phyloP scores from a whole-genome alignment of 2,329 filamentous ascomycete species.

The Ceratocystis smalleyi region DNA sequence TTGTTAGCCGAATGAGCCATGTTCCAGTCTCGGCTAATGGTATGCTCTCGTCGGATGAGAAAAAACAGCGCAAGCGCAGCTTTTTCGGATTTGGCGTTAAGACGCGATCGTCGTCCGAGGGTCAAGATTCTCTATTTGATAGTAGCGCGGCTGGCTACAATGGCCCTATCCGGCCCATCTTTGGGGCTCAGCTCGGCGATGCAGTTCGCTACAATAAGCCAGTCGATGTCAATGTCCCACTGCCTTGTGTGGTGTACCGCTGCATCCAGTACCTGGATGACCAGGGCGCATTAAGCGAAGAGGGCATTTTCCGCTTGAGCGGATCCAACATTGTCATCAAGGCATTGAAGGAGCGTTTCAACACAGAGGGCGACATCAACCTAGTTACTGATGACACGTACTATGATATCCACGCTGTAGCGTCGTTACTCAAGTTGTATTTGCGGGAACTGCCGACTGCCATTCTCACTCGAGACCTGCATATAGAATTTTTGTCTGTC shows the following conservation, averaged over 20 bases:
- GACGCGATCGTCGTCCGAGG: slow-evolving; percentile 41
- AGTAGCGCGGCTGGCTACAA: slow-evolving; percentile 32
- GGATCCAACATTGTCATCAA: slow-evolving; percentile 96
- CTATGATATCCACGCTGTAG: slow-evolving; percentile 91
- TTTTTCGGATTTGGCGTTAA: slow-evolving; percentile 55
- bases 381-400: slow-evolving; percentile 68
- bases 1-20: slow-evolving; percentile 55
- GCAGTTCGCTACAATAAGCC: slow-evolving; percentile 72
- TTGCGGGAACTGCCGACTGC: slow-evolving; percentile 81
- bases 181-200: slow-evolving; percentile 71
- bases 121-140: slow-evolving; percentile 40
- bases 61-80: slow-evolving; percentile 65
- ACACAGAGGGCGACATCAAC: slow-evolving; percentile 80
- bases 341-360: slow-evolving; percentile 79
- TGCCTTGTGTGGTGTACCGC: slow-evolving; percentile 87
- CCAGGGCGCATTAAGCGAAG: slow-evolving; percentile 68
- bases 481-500: slow-evolving; percentile 72
- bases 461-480: slow-evolving; percentile 78
- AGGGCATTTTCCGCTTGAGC: slow-evolving; percentile 91
- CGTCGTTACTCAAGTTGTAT: slow-evolving; percentile 85
- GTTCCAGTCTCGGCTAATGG: slow-evolving; percentile 4
- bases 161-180: slow-evolving; percentile 53
- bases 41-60: slow-evolving; percentile 44
- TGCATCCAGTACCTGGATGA: slow-evolving; percentile 84
- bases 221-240: slow-evolving; percentile 51